These are phyloP conservation scores for Bacidia gigantensis DNA, from an alignment of 495 filamentous ascomycete species.

Conservation along the genomic window DNA sequence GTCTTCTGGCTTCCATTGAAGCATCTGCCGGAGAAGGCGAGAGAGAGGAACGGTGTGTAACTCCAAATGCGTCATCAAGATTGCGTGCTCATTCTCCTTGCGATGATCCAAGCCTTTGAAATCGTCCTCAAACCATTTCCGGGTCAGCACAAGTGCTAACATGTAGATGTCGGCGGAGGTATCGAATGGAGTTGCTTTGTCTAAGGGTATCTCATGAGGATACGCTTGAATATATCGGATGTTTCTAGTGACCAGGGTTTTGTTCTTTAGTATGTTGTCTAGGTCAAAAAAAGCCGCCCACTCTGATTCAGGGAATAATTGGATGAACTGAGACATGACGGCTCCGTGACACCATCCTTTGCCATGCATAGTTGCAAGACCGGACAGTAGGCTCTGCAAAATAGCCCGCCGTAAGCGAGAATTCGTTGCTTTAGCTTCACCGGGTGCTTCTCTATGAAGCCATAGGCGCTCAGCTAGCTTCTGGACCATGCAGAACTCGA, in stretches of 20 bases:
- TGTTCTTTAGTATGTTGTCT: too few relatives aligned
- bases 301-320: neutral
- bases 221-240: neutral
- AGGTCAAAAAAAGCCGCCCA: neutral
- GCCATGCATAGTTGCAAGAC: neutral
- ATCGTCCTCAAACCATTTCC: neutral
- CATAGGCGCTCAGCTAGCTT: too few relatives aligned
- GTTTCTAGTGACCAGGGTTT: neutral
- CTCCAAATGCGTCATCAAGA: neutral
- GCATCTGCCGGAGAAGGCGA: neutral
- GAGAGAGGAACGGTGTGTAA: neutral
- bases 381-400: neutral
- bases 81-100: neutral
- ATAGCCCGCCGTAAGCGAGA: neutral
- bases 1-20: neutral
- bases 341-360: neutral
- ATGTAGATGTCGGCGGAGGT: neutral
- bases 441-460: too few relatives aligned
- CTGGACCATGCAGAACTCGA: neutral
- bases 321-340: neutral
- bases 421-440: neutral
- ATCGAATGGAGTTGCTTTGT: neutral
- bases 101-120: neutral
- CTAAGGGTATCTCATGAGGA: neutral
- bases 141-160: neutral